Evolutionary conservation across 306 rosid genomes (phyloP), one percentile per base, ranked within the genome.

Genomic region (Prunus kanzakura): DNA sequence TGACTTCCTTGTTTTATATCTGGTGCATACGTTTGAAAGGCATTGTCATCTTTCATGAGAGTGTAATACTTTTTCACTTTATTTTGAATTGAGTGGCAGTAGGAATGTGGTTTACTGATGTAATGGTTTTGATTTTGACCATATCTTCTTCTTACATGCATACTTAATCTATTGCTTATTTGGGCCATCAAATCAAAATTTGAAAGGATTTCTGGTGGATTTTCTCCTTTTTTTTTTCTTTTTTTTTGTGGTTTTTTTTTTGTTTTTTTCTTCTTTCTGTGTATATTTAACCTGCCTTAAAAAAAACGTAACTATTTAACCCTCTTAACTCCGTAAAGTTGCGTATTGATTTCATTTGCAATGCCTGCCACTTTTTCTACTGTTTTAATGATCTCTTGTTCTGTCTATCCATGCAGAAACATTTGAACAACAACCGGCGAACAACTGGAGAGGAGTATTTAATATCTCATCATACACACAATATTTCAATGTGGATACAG

Each of bases 401-500:
- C 10, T 83, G 57, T 78, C 75, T 64, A 63, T 76, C 67, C 69
- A 73, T 75, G 81, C 84, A 93, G 96, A 92, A 83, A 69, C 88
- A 45, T 91, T 91, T 86, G 98, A 96, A 83, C 94, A 89, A 81
- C 99, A 96, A 71, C 90, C 98, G 4, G 68, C 96, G 47, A 96
- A 86, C 87, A 87, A 85, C 87, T 96, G 97, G 99, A 91, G 79
- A 82, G 99, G 99, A 62, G 73, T 86, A 75, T 96, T 96, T 77
- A 96, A 81, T 81, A 78, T 96, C 71, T 82, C 89, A 49, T 96
- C 99, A 20, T 96, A 96, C 81, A 69, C 89, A 27, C 93, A 91
- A 78, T 96, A 96, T 80, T 96, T 96, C 79, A 86, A 96, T 80
- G 96, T 96, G 60, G 99, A 96, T 80, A 91, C 99, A 9, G 99